A percentile compares a stretch with the other conserved stretches of the same genome.
phyloP scores from a whole-genome alignment of 176 grass and related monocot genomes.

The Oryza officinalis region DNA sequence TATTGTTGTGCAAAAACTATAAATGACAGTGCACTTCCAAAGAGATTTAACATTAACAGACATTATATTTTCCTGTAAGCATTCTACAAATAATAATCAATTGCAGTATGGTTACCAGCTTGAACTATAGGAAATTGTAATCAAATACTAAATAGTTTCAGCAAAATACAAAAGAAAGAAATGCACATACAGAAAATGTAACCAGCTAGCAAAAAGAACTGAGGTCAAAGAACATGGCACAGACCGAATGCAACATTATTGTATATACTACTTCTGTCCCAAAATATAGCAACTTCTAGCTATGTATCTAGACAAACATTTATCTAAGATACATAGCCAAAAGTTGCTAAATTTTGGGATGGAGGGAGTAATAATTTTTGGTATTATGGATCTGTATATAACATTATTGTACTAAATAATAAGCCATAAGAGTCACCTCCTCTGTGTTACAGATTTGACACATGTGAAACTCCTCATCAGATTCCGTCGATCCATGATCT shows the following conservation, averaged over 20 bases:
- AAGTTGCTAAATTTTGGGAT: too few species aligned
- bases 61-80: conserved; percentile 27
- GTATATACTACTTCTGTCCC: too few species aligned
- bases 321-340: too few species aligned
- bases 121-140: not conserved
- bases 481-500: conserved; percentile 83
- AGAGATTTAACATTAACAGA: not conserved
- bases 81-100: not conserved
- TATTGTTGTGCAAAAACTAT: conserved; percentile 9
- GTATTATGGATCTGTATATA: conserved; percentile 16
- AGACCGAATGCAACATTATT: conserved; percentile 5
- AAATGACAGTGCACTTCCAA: not conserved
- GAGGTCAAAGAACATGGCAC: conserved; percentile 18
- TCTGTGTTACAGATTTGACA: conserved; percentile 94
- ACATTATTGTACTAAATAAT: conserved; percentile 24
- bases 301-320: too few species aligned
- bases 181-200: not conserved
- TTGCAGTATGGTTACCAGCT: not conserved
- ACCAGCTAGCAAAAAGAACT: conserved; percentile 18
- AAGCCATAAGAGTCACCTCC: conserved; percentile 62
- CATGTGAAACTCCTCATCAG: conserved; percentile 97
- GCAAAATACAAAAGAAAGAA: conserved; percentile 24
- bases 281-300: too few species aligned
- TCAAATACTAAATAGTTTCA: conserved; percentile 1
- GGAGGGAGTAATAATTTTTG: too few species aligned